Percentiles rank a stretch among this genome's conserved stretches.
Evolutionary conservation across 148 eudicot species (phyloP).

Genomic region (Fagopyrum tataricum): DNA sequence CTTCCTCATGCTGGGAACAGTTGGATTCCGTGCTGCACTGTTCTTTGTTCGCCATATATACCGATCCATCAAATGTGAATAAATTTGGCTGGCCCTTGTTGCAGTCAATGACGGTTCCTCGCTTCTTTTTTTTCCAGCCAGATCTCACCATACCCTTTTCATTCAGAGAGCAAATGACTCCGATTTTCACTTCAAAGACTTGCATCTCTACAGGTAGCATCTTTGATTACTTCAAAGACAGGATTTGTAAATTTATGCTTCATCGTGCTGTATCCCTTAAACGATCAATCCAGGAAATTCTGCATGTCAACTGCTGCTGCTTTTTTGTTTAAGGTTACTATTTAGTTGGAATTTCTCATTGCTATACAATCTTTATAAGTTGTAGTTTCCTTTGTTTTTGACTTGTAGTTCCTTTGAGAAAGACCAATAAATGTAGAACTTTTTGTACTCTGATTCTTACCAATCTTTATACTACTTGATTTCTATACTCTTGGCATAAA

Average conservation of each 20-base stretch:
- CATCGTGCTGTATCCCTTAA: not conserved
- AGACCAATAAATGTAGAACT: conserved; percentile 2
- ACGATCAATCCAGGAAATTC: conserved; percentile 2
- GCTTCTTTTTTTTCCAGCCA: not conserved
- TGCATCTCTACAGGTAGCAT: conserved; percentile 7
- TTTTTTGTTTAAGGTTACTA: not conserved
- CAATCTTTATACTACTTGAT: no score
- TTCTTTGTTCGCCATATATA: conserved; percentile 20
- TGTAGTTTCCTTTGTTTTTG: not conserved
- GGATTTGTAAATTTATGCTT: conserved; percentile 11
- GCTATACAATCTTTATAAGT: not conserved
- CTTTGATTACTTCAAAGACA: not conserved
- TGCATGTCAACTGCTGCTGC: not conserved
- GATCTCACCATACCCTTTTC: not conserved
- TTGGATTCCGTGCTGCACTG: conserved; percentile 19
- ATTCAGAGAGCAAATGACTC: conserved; percentile 3
- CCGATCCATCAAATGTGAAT: conserved; percentile 20
- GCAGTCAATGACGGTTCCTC: not conserved
- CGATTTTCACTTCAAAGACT: not conserved
- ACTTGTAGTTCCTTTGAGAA: not conserved
- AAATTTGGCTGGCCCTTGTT: not conserved
- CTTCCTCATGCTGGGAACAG: conserved; percentile 21
- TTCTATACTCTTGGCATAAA: no score
- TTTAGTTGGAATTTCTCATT: conserved; percentile 6
- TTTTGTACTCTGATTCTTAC: not conserved